Percentiles rank a stretch among this genome's conserved stretches.
These are phyloP conservation scores for Lactarius evosmus DNA, from an alignment of 768 basidiomycete species.

Conservation along the genomic window DNA sequence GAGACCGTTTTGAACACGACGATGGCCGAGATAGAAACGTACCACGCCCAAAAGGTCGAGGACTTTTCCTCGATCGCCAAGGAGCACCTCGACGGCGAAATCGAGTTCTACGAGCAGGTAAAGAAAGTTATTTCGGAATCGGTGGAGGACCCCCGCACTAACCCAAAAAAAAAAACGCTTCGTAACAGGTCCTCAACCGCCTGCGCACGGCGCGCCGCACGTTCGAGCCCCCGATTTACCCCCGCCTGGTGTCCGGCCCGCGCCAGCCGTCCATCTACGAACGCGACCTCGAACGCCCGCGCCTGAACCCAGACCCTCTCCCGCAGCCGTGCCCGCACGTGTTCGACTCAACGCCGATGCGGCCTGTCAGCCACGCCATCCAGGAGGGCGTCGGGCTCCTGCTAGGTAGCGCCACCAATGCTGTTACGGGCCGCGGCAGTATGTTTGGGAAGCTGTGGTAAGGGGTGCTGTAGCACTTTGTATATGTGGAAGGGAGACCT, in stretches of 20 bases:
- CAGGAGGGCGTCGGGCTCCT: constrained; percentile 70
- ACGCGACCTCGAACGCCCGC: constrained; percentile 59
- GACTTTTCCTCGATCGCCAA: constrained; percentile 58
- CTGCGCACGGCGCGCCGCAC: constrained; percentile 54
- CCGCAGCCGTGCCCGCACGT: constrained; percentile 77
- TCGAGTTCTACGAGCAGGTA: constrained; percentile 71
- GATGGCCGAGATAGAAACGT: constrained; percentile 83
- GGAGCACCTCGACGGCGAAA: constrained; percentile 77
- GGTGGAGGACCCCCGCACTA: neutral
- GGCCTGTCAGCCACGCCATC: constrained; percentile 70
- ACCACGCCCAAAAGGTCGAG: constrained; percentile 69
- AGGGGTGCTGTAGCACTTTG: neutral
- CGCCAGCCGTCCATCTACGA: constrained; percentile 73
- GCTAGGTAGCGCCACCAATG: constrained; percentile 39
- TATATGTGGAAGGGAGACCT: neutral
- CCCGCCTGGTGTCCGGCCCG: constrained; percentile 47
- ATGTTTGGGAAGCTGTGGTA: constrained; percentile 65
- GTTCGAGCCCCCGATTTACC: constrained; percentile 50
- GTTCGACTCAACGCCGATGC: constrained; percentile 70
- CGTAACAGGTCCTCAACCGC: constrained; percentile 50
- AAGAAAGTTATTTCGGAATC: too few species aligned
- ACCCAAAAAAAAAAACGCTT: neutral
- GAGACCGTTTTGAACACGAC: constrained; percentile 88
- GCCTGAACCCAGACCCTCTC: constrained; percentile 47
- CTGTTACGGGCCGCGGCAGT: constrained; percentile 39